Base-by-base conservation (phyloP, 148 eudicot species). In the Polygonum aviculare region DNA sequence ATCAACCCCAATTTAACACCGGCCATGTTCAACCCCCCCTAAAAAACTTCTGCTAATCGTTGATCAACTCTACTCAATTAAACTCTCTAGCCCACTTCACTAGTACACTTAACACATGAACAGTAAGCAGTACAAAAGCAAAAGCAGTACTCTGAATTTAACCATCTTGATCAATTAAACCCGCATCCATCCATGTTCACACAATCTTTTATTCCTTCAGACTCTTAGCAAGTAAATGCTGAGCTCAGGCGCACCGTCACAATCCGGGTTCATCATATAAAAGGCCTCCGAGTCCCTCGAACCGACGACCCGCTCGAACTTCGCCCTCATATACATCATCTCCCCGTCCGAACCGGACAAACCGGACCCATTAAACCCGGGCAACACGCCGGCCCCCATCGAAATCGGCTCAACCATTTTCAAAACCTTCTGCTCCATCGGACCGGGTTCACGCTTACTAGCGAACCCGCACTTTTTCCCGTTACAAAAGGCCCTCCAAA, bases 241-340 rank as follows among this genome's bases (percentile, higher is more conserved):
- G 55, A 91, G 93, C 69, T 91, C 96, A 71, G 93, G 91, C 74
- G 93, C 91, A n/a, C 93, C 96, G 79, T 91, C 88, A 70, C 65
- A 80, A 78, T 91, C 96, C 15, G 96, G 96, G 77, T 91, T 91
- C 88, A 91, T 85, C 93, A 89, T 89, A 31, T 91, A 91, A 59
- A 89, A 89, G 21, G 96, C 96, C 60, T 91, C 96, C 1, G 93
- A 89, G 78, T 91, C 96, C 57, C 87, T 91, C n/a, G 89, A 87
- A 67, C 95, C 94, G 11, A 88, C 91, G 59, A 90, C 92, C 72
- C 94, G 82, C 74, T 90, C 92, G 76, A 91, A 91, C 77, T 87
- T 85, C 2, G 96, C 96, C 83, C 96, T 87, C 96, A 91, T 89
- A 71, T 91, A 91, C 92, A 91, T 91, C 18, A 91, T 80, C 47